Base-by-base conservation (phyloP, 768 basidiomycete species). In the Boletus sensibilis region DNA sequence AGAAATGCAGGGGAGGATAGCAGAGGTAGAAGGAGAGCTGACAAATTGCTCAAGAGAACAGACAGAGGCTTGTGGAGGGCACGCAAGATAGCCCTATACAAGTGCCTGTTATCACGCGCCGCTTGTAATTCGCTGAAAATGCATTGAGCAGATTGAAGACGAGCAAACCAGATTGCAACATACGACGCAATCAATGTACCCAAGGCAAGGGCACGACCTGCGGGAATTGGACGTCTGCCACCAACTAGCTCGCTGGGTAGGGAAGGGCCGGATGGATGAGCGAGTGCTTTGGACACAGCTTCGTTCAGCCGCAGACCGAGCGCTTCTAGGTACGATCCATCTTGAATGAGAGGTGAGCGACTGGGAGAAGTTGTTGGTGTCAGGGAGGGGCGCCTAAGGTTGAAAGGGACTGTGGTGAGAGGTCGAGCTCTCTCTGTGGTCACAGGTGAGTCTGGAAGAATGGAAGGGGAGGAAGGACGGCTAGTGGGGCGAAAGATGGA, bases 281-380 rank as follows among this genome's bases (percentile, higher is more conserved):
- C 77, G 48, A 92, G 76, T 4, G 89, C 86, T 72, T 82, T 89
- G 52, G 88, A 87, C 14, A 90, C 88, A 0, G 87, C 89, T 70
- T 93, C 91, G 65, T 86, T 90, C 43, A 93, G 76, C 67, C 87
- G 90, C 53, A 91, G 76, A 62, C 85, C 79, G 43, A 92, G 81
- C 55, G 84, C 82, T 67, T 91, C 87, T 51, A 92, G 77, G 72
- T 91, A 92, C 13, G 88, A 88, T 53, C 87, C 88, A 69, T 92
- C 90, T 61, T 90, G 90, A 31, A 86, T 73, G 33, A 86, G 79
- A 9, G 82, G 76, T 4, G 77, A 67, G 4, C 76, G 65, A 45
- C 63, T 64, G 1, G 74, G 60, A 4, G 76, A 65, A 16, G 72
- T 59, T 5, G 74, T 62, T 18, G 61, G 60, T 0, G 78, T 71